These are phyloP conservation scores for Tricholoma hemisulphureum DNA, from an alignment of 768 basidiomycete genomes.

Conservation along the genomic window DNA sequence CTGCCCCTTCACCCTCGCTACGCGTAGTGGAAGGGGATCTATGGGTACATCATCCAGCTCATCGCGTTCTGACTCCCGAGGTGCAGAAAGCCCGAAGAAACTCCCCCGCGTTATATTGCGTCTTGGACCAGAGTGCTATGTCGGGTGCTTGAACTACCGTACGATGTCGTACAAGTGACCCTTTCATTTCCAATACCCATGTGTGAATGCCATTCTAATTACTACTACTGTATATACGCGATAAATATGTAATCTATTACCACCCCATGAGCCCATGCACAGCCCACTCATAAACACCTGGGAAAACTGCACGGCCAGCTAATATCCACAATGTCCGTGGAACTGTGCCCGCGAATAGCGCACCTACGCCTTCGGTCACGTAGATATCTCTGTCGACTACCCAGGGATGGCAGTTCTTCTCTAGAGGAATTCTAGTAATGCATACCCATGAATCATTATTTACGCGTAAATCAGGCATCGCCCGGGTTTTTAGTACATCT, in stretches of 20 bases:
- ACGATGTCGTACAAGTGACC: neutral
- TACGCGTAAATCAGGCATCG: conserved; percentile 92
- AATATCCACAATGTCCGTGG: conserved; percentile 97
- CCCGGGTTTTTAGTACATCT: conserved; percentile 94
- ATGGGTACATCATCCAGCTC: too few relatives aligned
- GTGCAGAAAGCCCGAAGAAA: conserved; percentile 49
- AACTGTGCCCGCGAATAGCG: conserved; percentile 83
- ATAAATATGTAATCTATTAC: conserved; percentile 11
- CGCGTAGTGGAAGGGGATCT: neutral
- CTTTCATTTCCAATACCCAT: conserved; percentile 2
- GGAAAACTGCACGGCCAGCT: conserved; percentile 92
- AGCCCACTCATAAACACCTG: conserved; percentile 93
- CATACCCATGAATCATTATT: too few relatives aligned
- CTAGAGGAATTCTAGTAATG: conserved; percentile 49
- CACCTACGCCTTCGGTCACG: conserved; percentile 61
- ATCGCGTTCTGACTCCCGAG: conserved; percentile 24
- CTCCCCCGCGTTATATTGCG: conserved; percentile 33
- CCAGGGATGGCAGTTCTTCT: conserved; percentile 52
- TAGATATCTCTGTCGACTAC: conserved; percentile 63
- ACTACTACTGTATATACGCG: conserved; percentile 1
- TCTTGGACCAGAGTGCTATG: conserved; percentile 33
- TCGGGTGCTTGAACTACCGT: too few relatives aligned
- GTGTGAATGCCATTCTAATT: neutral
- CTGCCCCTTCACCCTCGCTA: conserved; percentile 6
- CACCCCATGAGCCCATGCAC: conserved; percentile 48